Percentiles rank a stretch among this genome's conserved stretches.
These are phyloP conservation scores for Quillaja saponaria DNA, from an alignment of 306 rosid species.

Conservation along the genomic window DNA sequence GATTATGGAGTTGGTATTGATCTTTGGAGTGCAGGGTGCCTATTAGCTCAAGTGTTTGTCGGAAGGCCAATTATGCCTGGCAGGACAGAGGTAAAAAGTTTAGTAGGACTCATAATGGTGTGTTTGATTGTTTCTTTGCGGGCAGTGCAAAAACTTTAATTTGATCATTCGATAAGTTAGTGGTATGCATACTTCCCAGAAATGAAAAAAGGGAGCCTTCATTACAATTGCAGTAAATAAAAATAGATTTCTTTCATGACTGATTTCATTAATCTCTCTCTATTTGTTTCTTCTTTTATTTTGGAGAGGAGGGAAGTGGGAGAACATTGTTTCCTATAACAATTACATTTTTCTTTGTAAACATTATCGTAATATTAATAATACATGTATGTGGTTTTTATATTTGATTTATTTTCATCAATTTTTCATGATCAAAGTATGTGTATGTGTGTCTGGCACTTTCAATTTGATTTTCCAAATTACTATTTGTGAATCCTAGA, in stretches of 20 bases:
- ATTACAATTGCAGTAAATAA: neutral
- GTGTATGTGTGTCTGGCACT: too few species aligned
- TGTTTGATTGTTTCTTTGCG: neutral
- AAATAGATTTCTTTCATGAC: neutral
- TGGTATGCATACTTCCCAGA: neutral
- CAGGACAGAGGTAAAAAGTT: constrained; percentile 46
- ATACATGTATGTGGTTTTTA: too few species aligned
- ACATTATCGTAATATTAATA: too few species aligned
- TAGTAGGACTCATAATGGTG: neutral
- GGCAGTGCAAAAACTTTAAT: neutral
- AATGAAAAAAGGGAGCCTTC: neutral
- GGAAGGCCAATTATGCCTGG: constrained; percentile 53
- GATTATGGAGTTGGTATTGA: constrained; percentile 59
- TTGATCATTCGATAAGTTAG: neutral
- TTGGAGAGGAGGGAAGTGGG: too few species aligned
- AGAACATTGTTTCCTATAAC: too few species aligned
- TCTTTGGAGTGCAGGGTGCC: constrained; percentile 60
- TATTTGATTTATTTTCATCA: too few species aligned
- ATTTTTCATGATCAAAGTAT: too few species aligned
- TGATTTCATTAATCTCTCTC: neutral
- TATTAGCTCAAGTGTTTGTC: constrained; percentile 46
- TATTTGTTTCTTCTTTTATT: too few species aligned
- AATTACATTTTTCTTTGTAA: too few species aligned
- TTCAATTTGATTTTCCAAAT: neutral
- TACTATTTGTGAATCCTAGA: neutral